These are phyloP conservation scores for Stachybotrys chlorohalonatus DNA, from an alignment of 2,329 filamentous ascomycete species.

Conservation along the genomic window DNA sequence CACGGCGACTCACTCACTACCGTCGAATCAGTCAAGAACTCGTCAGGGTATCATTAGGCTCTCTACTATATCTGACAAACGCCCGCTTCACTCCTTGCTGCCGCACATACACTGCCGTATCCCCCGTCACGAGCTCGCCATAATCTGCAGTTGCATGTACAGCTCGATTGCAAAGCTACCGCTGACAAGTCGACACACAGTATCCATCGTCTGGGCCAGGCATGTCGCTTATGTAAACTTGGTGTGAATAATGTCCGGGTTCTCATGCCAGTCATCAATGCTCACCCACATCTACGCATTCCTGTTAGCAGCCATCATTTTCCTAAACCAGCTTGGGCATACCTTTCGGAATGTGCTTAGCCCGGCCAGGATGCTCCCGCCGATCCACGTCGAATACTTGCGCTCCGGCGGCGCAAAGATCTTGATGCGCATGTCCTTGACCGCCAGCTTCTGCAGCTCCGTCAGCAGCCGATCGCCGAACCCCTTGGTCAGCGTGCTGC, in stretches of 20 bases:
- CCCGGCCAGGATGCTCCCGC: conserved; percentile 91
- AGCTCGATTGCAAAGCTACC: background rate
- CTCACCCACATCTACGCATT: conserved; percentile 89
- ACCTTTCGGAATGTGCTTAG: conserved; percentile 98
- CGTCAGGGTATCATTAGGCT: conserved; percentile 31
- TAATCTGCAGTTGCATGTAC: too few species aligned
- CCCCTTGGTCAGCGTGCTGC: conserved; percentile 91
- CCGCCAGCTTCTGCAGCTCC: conserved; percentile 85
- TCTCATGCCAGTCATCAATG: conserved; percentile 99
- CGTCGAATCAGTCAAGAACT: conserved; percentile 8
- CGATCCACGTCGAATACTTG: conserved; percentile 99
- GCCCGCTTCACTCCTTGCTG: conserved; percentile 9
- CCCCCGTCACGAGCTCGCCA: too few species aligned
- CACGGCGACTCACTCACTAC: too few species aligned
- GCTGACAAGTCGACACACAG: background rate
- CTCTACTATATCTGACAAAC: conserved; percentile 16
- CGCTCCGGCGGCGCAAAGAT: conserved; percentile 96
- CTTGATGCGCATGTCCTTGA: conserved; percentile 99
- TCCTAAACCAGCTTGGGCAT: conserved; percentile 16
- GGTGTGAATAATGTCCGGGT: conserved; percentile 96
- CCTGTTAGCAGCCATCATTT: conserved; percentile 7
- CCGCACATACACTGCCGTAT: conserved; percentile 2
- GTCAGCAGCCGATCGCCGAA: conserved; percentile 88
- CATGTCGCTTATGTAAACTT: conserved; percentile 66
- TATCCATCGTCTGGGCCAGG: background rate